Evolutionary conservation across 352 stramenopile species (phyloP), one percentile per base, ranked within the genome.

Genomic region (Pythium coloratum): DNA sequence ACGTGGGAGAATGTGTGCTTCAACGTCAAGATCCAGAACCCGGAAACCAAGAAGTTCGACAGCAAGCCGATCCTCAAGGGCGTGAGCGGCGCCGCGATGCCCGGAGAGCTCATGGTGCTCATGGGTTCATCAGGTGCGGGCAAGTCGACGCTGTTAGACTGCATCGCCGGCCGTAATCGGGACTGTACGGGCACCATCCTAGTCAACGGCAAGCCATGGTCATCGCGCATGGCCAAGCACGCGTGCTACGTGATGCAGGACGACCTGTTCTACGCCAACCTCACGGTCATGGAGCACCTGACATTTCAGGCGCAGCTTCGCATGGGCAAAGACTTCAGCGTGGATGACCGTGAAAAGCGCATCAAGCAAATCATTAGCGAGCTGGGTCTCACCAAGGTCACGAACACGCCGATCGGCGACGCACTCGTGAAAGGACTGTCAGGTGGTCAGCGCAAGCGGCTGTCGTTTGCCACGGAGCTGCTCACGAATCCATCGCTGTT

Each of bases 231-330:
- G 5, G 74, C 72, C 64, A 84, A 83, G 49, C 73, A 73, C 16
- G 47, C 76, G 14, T 86, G 76, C 54, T 97, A 96, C 64, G 86
- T 97, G 26, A 92, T 92, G 75, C 89, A 97, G 67, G 93, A 98
- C 66, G 91, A 98, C 72, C 76, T 97, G n/a, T 82, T 98, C 47
- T 84, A 96, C 63, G 67, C 75, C 28, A 95, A 92, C 66, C 72
- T 97, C 12, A 98, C 94, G 0, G 88, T 95, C 4, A 28, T 61
- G 10, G 94, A 98, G 72, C 92, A 97, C 64, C 73, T 98, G 1
- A 73, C 83, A 28, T 96, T 92, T 71, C 86, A 96, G 20, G 91
- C 92, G 13, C 73, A 87, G 32, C 77, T 98, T 0, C 78, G 89
- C 1, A 80, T 97, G 63, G 78, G 86, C 14, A 71, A 69, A 18